Evolutionary conservation across 176 grass and related monocot genomes (phyloP), one percentile per base, ranked within the genome.

Genomic region (Bothriochloa decipiens): DNA sequence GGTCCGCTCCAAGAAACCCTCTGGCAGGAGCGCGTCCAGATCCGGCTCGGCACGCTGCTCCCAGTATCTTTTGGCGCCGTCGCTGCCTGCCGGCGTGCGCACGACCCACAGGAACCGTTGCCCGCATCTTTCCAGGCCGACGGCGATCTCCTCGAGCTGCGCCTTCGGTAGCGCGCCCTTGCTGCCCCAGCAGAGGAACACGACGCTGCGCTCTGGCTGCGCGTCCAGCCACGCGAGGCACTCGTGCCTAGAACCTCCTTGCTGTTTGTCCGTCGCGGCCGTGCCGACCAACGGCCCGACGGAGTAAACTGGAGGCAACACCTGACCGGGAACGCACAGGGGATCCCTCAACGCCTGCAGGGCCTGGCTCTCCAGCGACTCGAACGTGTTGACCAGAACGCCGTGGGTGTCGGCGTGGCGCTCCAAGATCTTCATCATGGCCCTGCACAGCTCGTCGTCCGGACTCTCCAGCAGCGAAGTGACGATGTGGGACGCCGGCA

Each of bases 161-260:
- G 67, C 41, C 77, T 17, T 60, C 0, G 77, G 8, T 3, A 87
- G 26, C 43, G 32, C n/a, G 53, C 81, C 81, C 52, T 32, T 83
- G 81, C 81, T 83, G 3, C 81, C 81, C 33, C 86, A 90, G 50
- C 84, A 87, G 69, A 90, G 84, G 81, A 83, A 87, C 65, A 83
- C 79, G 16, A 90, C 84, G 41, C 88, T 90, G 50, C 63, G 81
- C 23, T 79, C 66, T 1, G 88, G 88, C 43, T 86, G 84, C 20
- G 36, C 81, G 76, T 90, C 88, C 0, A 90, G 84, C 88, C 88
- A 90, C 62, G 53, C 41, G 5, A 90, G 40, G 72, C 88, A 89
- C 6, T 66, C 81, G 32, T 41, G 49, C 68, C 57, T 41, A 16
- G 46, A 5, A 50, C 0, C 72, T 16, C 16, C 40, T 29, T 5